Conservation (phyloP, 176 grass and related monocot species). For the Lolium perenne region DNA sequence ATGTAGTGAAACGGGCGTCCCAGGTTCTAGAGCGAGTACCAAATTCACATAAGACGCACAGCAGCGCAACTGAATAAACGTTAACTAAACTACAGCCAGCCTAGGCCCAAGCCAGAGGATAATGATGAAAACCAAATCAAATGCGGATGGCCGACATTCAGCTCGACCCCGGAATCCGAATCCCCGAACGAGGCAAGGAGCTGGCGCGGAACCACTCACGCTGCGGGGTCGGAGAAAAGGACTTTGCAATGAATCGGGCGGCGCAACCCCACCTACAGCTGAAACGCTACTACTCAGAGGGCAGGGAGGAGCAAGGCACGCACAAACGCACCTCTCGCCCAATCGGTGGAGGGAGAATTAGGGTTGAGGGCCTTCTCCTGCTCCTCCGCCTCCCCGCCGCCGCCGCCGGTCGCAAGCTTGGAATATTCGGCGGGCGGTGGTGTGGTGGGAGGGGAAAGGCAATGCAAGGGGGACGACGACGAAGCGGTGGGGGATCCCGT, state of each 20-base stretch:
- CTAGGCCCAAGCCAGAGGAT: not conserved
- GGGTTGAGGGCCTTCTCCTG: conserved; percentile 3
- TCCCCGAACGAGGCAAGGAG: not conserved
- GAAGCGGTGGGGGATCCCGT: conserved; percentile 29
- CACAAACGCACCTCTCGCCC: not conserved
- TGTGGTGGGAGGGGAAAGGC: conserved; percentile 18
- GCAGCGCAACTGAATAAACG: not conserved
- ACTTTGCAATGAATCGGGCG: not conserved
- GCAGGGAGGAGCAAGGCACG: not conserved
- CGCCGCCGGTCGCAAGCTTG: conserved; percentile 31
- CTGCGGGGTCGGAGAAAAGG: not conserved
- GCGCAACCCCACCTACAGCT: not conserved
- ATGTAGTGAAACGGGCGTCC: not conserved
- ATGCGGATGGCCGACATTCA: not conserved
- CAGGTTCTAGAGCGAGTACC: not conserved
- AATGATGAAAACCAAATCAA: not conserved
- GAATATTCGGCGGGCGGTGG: conserved; percentile 29
- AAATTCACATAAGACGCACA: not conserved
- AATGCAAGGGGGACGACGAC: not conserved
- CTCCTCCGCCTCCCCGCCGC: not conserved
- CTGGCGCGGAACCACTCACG: not conserved
- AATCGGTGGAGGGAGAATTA: not conserved
- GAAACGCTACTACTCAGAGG: not conserved
- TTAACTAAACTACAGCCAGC: not conserved
- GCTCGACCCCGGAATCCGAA: no score